Evolutionary conservation across 2,329 filamentous ascomycete genomes (phyloP).

Genomic region (Fusarium luffae): DNA sequence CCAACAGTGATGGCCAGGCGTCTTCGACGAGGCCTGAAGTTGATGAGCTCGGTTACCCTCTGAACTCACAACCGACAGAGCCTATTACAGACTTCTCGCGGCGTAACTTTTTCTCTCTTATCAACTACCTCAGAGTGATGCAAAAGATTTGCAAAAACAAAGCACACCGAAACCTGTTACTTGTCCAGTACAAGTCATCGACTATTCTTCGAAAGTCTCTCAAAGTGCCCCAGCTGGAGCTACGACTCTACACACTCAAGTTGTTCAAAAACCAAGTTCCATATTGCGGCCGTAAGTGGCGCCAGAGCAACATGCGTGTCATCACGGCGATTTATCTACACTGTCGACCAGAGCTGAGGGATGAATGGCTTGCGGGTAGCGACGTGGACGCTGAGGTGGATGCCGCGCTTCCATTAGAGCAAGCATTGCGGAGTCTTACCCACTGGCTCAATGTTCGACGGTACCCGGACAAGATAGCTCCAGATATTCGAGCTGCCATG

Average conservation of each 20-base stretch:
- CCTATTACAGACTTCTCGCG: conserved; percentile 92
- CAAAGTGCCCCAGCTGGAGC: conserved; percentile 86
- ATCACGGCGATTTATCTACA: conserved; percentile 97
- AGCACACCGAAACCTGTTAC: conserved; percentile 90
- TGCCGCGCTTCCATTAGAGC: conserved; percentile 89
- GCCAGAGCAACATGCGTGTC: conserved; percentile 97
- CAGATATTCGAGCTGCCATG: conserved; percentile 66
- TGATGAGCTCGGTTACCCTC: conserved; percentile 88
- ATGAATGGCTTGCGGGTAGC: conserved; percentile 93
- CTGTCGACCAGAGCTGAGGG: conserved; percentile 89
- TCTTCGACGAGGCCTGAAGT: conserved; percentile 67
- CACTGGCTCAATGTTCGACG: conserved; percentile 92
- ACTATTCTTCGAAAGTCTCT: conserved; percentile 92
- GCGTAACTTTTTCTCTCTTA: conserved; percentile 93
- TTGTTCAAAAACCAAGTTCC: conserved; percentile 99
- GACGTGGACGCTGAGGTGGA: conserved; percentile 96
- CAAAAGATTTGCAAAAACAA: conserved; percentile 98
- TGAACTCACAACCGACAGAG: conserved; percentile 73
- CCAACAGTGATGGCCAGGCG: conserved; percentile 49
- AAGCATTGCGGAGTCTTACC: conserved; percentile 86
- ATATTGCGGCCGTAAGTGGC: conserved; percentile 98
- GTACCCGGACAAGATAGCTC: conserved; percentile 82
- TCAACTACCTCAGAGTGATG: conserved; percentile 95
- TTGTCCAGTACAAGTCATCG: conserved; percentile 95
- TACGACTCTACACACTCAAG: conserved; percentile 95